Percentiles rank a stretch among this genome's conserved stretches.
Evolutionary conservation across 2,329 filamentous ascomycete genomes (phyloP).

Genomic region (Tolypocladium endophyticum): DNA sequence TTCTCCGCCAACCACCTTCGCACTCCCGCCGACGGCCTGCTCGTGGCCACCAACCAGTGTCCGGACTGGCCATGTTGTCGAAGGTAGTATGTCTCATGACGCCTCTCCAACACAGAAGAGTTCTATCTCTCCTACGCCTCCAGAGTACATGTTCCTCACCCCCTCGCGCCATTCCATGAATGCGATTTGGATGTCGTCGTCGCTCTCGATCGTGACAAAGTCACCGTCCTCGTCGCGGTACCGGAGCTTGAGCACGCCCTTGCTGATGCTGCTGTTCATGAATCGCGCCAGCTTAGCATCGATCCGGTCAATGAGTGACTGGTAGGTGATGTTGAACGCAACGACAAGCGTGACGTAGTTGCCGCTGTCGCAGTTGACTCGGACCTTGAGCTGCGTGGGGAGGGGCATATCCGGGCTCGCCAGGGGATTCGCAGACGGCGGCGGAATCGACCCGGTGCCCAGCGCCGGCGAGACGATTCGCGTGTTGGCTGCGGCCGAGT

Average conservation of each 20-base stretch:
- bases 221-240: constrained; percentile 91
- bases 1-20: neutral
- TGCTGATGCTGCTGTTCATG: constrained; percentile 73
- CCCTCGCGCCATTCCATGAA: constrained; percentile 90
- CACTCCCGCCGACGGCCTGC: neutral
- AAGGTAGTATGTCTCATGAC: constrained; percentile 8
- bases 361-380: constrained; percentile 76
- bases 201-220: constrained; percentile 84
- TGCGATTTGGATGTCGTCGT: constrained; percentile 92
- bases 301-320: constrained; percentile 87
- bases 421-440: constrained; percentile 16
- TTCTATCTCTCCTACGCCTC: constrained; percentile 80
- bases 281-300: constrained; percentile 88
- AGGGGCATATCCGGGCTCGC: constrained; percentile 40
- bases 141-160: constrained; percentile 42
- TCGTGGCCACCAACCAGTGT: neutral
- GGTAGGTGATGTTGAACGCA: constrained; percentile 88
- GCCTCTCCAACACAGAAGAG: constrained; percentile 61
- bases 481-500: constrained; percentile 25
- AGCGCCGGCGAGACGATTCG: constrained; percentile 37
- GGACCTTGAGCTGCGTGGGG: constrained; percentile 81
- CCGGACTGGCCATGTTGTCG: constrained; percentile 1
- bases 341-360: constrained; percentile 95
- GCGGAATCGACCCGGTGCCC: constrained; percentile 20
- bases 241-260: constrained; percentile 72